Evolutionary conservation across 805 yeast species (phyloP).

Genomic region (Metschnikowia santaceciliae): DNA sequence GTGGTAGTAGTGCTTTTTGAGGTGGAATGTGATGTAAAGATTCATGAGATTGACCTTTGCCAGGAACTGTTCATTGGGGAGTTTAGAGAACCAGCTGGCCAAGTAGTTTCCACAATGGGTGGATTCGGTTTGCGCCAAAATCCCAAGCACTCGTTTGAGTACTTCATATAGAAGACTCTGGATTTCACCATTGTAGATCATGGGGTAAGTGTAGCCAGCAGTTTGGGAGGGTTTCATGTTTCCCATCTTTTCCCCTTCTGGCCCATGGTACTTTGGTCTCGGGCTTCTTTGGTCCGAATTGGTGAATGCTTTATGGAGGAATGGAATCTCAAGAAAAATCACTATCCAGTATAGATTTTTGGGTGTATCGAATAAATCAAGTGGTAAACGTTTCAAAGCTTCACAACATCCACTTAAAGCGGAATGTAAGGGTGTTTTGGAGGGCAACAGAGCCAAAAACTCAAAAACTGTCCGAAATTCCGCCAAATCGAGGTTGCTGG

Average conservation of each 20-base stretch:
- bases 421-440: slow-evolving; percentile 55
- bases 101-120: slow-evolving; percentile 37
- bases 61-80: slow-evolving; percentile 41
- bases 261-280: not conserved
- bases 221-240: not conserved
- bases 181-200: slow-evolving; percentile 48
- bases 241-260: not conserved
- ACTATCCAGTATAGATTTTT: slow-evolving; percentile 54
- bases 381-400: slow-evolving; percentile 46
- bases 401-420: slow-evolving; percentile 51
- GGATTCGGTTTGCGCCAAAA: slow-evolving; percentile 50
- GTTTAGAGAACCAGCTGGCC: slow-evolving; percentile 53
- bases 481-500: slow-evolving; percentile 46
- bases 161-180: slow-evolving; percentile 62
- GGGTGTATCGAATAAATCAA: slow-evolving; percentile 36
- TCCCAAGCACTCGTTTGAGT: slow-evolving; percentile 64
- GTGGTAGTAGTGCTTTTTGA: slow-evolving; percentile 49
- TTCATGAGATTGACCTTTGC: slow-evolving; percentile 65
- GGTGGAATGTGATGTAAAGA: slow-evolving; percentile 72
- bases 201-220: slow-evolving; percentile 4
- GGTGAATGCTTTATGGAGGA: slow-evolving; percentile 45
- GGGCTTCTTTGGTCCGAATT: slow-evolving; percentile 22
- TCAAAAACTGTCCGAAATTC: slow-evolving; percentile 47
- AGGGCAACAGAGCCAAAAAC: slow-evolving; percentile 48
- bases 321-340: slow-evolving; percentile 67